phyloP scores from a whole-genome alignment of 495 filamentous ascomycete species.

The Penicillium arizonense region DNA sequence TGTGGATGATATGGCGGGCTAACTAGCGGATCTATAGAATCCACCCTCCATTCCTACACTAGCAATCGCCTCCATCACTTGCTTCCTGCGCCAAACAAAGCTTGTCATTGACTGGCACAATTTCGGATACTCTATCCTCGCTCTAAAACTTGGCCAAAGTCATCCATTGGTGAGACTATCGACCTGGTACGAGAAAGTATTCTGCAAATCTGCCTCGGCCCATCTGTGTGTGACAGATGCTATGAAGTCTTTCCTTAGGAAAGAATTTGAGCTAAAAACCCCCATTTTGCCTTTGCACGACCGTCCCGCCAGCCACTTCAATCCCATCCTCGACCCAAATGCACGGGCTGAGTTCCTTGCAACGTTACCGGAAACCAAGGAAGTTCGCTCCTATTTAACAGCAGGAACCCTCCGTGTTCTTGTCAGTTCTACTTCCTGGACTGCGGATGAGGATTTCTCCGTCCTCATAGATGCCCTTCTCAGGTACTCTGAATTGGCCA shows the following conservation, averaged over 20 bases:
- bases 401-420: conserved; percentile 60
- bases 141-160: conserved; percentile 55
- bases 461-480: conserved; percentile 83
- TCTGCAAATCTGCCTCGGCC: conserved; percentile 65
- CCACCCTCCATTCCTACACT: conserved; percentile 94
- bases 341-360: conserved; percentile 58
- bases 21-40: conserved; percentile 54
- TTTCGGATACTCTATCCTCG: conserved; percentile 94
- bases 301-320: conserved; percentile 79
- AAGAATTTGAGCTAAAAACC: conserved; percentile 58
- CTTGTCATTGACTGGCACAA: conserved; percentile 99
- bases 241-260: conserved; percentile 72
- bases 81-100: conserved; percentile 73
- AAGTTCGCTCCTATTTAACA: conserved; percentile 55
- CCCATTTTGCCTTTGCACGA: conserved; percentile 81
- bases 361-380: conserved; percentile 55
- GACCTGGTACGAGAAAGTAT: conserved; percentile 68
- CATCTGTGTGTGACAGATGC: conserved; percentile 87
- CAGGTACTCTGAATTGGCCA: conserved; percentile 59
- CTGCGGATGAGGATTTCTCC: conserved; percentile 91
- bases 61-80: conserved; percentile 66
- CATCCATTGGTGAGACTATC: conserved; percentile 79
- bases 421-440: conserved; percentile 95
- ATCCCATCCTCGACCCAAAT: conserved; percentile 53
- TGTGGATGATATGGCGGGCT: no score